Base-by-base conservation (phyloP, 768 basidiomycete species). In the Hemileccinum rubropunctum region DNA sequence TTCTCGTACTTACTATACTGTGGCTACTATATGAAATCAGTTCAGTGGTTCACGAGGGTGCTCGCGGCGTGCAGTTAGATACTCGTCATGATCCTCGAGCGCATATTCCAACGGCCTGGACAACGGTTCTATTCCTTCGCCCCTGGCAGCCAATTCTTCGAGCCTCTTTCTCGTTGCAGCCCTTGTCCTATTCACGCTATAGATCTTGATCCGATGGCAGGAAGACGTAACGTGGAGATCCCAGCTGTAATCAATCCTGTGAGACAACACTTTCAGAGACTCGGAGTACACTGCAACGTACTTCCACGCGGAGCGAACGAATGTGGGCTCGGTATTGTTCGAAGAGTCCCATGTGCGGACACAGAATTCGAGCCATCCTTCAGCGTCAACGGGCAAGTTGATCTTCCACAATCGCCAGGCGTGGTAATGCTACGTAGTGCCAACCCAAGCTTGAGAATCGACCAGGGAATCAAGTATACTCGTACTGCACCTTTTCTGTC, bases 281-380 rank as follows among this genome's bases (percentile, higher is more conserved):
- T 20, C 7, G n/a, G 6, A 26, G 8, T 4, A 18, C 21, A 48
- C 5, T 26, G 26, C 15, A 17, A 65, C 76, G 49, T 51, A 78
- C 78, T 80, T 80, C 78, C 77, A 79, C 4, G 78, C 73, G 7
- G 77, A 79, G 39, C 78, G 74, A 14, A 80, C 75, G 49, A 73
- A 76, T 12, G 79, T 79, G 15, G 79, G 79, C 59, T 80, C 75
- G 3, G 78, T 80, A 56, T 81, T 80, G 63, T 76, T 76, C 8
- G 77, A 76, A n/a, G 76, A 77, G 54, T 80, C 79, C 79, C 79
- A 81, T 0, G 76, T 74, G 42, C 79, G 74, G 18, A 76, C 77
- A 48, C 76, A 76, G 65, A 80, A 75, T 54, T 80, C 78, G 33
- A 79, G 70, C 77, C 79, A 80, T 6, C 79, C 79, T 54, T 81